Conservation (phyloP, 2,329 filamentous ascomycete genomes). For the Scedosporium apiospermum region DNA sequence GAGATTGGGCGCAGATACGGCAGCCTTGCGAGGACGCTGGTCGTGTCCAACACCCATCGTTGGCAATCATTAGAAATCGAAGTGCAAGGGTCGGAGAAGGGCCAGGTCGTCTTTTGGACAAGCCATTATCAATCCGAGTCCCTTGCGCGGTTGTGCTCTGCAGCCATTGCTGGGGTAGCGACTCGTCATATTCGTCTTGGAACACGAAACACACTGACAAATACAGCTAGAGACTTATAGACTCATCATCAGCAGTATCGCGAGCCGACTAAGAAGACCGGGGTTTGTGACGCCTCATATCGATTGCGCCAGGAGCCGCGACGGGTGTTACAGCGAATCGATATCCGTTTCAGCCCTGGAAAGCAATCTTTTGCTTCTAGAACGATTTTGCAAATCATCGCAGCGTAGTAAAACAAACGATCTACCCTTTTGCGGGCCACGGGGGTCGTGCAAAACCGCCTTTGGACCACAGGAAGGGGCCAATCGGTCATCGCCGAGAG, state of each 20-base stretch:
- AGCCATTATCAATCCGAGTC: too few relatives aligned
- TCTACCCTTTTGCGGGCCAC: background rate
- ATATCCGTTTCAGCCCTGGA: background rate
- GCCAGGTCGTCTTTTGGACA: too few relatives aligned
- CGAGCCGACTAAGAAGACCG: too few relatives aligned
- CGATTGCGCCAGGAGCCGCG: background rate
- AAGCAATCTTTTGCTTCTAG: background rate
- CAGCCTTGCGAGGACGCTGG: background rate
- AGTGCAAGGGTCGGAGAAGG: background rate
- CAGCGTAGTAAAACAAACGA: background rate
- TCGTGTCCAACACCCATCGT: background rate
- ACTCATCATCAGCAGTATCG: too few relatives aligned
- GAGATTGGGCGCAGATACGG: background rate
- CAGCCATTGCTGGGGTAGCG: too few relatives aligned
- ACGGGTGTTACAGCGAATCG: background rate
- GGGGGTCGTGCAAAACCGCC: background rate
- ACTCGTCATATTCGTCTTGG: too few relatives aligned
- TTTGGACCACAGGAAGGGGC: background rate
- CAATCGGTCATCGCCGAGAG: background rate
- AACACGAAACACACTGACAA: too few relatives aligned
- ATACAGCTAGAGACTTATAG: too few relatives aligned
- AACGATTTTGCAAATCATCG: background rate
- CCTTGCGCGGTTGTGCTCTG: too few relatives aligned
- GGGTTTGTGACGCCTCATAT: too few relatives aligned
- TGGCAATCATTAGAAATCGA: background rate